Evolutionary conservation across 192 early-diverging fungal species (phyloP), one percentile per base, ranked within the genome.

Genomic region (Chytriomyces hyalinus): DNA sequence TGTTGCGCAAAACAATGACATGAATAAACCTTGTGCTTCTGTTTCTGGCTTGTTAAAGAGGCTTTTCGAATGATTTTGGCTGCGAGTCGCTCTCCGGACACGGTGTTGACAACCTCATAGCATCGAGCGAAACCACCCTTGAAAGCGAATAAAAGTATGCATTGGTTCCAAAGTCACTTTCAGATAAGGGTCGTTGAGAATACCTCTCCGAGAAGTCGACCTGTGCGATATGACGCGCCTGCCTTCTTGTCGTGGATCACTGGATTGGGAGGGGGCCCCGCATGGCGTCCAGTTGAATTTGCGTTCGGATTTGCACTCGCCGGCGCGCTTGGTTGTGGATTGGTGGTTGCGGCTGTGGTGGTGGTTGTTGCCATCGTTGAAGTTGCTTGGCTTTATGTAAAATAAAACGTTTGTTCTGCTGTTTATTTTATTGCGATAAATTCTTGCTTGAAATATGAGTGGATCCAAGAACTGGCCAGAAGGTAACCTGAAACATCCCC

Each of bases 61-160:
- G 75, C 85, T 63, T 93, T 93, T n/a, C 82, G 61, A 17, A 93
- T 81, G 5, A 92, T 84, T 76, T 92, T 92, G 61, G 80, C 89
- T 84, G 95, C 95, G 67, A 87, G 90, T 43, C 85, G 79, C 20
- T 79, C 74, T 1, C 84, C 78, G 6, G 15, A 6, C 44, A 83
- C 84, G 1, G 65, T 45, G 51, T 88, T 84, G 10, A 78, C 80
- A n/a, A 94, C 93, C 64, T 91, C 83, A 70, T 92, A 97, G 78
- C 93, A 94, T 44, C 91, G 87, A 4, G 94, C 95, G 85, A 97
- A 97, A 22, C 95, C 95, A 43, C 95, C 95, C 94, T 96, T 44
- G n/a, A 3, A 43, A 13, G 49, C 17, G 67, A 8, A 20, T 63
- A 46, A 36, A 17, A 65, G 17, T 5, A 1, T 11, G 8, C 7